A percentile compares a stretch with the other conserved stretches of the same genome.
These are phyloP conservation scores for Wickerhamomyces sp. DNA, from an alignment of 1,139 yeast species.

Conservation along the genomic window DNA sequence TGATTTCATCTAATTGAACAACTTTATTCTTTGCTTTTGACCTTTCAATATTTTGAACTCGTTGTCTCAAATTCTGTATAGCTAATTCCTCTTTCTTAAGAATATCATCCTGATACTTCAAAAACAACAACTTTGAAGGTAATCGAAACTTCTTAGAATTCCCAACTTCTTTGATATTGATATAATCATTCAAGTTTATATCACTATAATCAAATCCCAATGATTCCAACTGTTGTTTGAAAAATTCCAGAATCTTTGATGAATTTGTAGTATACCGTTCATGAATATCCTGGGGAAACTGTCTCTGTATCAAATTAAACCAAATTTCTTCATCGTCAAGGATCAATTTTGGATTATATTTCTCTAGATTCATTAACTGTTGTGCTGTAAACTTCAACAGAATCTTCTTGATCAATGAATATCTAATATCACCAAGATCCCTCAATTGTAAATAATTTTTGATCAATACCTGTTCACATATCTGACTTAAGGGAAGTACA, in stretches of 20 bases:
- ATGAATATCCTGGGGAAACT: slow-evolving; percentile 39
- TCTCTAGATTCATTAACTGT: slow-evolving; percentile 43
- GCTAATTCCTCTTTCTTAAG: slow-evolving; percentile 44
- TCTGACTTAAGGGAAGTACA: slow-evolving; percentile 13
- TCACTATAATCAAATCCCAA: slow-evolving; percentile 7
- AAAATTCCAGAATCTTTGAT: slow-evolving; percentile 15
- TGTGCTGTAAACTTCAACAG: slow-evolving; percentile 40
- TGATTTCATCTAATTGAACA: slow-evolving; percentile 27
- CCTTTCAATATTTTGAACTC: slow-evolving; percentile 37
- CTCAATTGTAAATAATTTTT: slow-evolving; percentile 13
- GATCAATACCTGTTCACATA: slow-evolving; percentile 20
- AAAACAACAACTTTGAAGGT: slow-evolving; percentile 37
- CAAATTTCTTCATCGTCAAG: slow-evolving; percentile 52
- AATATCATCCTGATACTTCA: slow-evolving; percentile 40
- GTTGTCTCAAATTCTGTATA: slow-evolving; percentile 41
- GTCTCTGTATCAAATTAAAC: slow-evolving; percentile 38
- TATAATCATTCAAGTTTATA: slow-evolving; percentile 15
- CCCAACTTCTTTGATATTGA: slow-evolving; percentile 10
- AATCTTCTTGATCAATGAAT: slow-evolving; percentile 40
- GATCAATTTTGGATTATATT: slow-evolving; percentile 36
- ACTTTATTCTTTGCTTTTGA: slow-evolving; percentile 46
- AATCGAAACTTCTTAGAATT: slow-evolving; percentile 24
- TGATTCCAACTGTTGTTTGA: slow-evolving; percentile 14
- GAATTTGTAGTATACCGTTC: slow-evolving; percentile 15
- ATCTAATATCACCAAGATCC: slow-evolving; percentile 47